Percentiles rank a stretch among this genome's conserved stretches.
phyloP scores from a whole-genome alignment of 2,329 filamentous ascomycete species.

The Metarhizium robertsii region DNA sequence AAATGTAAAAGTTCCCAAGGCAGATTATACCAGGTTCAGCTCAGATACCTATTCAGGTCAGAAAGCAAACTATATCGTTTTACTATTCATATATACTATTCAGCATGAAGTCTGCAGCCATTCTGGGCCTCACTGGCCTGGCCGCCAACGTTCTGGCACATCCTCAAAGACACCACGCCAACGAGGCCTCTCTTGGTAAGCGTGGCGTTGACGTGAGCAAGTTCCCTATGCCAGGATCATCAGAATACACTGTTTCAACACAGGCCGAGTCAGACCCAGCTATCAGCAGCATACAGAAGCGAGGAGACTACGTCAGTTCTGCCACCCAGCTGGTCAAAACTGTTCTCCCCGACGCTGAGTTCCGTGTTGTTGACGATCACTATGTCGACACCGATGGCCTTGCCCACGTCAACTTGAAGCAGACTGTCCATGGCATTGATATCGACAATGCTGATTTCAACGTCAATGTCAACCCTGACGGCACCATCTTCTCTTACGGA shows the following conservation, averaged over 20 bases:
- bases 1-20: not conserved
- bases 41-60: not conserved
- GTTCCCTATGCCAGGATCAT: slow-evolving; percentile 21
- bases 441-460: slow-evolving; percentile 54
- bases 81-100: not conserved
- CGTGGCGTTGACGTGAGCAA: slow-evolving; percentile 23
- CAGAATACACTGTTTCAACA: slow-evolving; percentile 18
- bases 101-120: slow-evolving; percentile 22
- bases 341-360: slow-evolving; percentile 26
- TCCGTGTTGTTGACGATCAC: slow-evolving; percentile 41
- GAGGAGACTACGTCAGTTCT: slow-evolving; percentile 31
- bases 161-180: slow-evolving; percentile 17
- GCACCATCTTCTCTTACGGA: slow-evolving; percentile 48
- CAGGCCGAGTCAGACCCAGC: slow-evolving; percentile 10
- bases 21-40: not conserved
- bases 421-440: slow-evolving; percentile 47
- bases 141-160: slow-evolving; percentile 22
- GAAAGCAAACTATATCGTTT: not conserved
- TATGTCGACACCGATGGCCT: slow-evolving; percentile 47
- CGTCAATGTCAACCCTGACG: slow-evolving; percentile 46
- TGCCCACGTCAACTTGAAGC: slow-evolving; percentile 49
- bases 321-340: slow-evolving; percentile 35
- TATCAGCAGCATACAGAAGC: slow-evolving; percentile 15
- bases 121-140: slow-evolving; percentile 25
- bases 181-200: slow-evolving; percentile 14